Conservation (phyloP, 331 rosid genomes). For the Pyrus hybrid region DNA sequence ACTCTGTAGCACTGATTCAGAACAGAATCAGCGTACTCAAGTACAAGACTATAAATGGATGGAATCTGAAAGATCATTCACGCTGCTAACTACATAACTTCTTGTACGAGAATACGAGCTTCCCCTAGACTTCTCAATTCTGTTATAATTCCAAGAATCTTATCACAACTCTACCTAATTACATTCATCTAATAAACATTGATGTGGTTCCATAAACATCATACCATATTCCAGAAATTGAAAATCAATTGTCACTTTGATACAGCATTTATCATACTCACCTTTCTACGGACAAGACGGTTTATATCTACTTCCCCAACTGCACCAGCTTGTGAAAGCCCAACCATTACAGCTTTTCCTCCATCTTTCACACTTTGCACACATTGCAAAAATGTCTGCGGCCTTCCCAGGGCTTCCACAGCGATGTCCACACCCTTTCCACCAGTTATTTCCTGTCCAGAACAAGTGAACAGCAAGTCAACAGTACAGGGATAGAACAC, state of each 20-base stretch:
- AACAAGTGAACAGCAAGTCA: slow-evolving; percentile 4
- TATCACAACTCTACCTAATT: background rate
- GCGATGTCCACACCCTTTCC: slow-evolving; percentile 93
- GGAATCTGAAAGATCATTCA: background rate
- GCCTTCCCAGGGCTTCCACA: slow-evolving; percentile 90
- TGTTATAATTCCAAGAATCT: background rate
- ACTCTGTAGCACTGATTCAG: too few species aligned
- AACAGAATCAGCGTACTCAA: background rate
- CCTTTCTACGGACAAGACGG: slow-evolving; percentile 93
- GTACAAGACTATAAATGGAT: background rate
- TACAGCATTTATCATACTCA: slow-evolving; percentile 5
- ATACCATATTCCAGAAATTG: background rate
- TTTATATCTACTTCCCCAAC: slow-evolving; percentile 87
- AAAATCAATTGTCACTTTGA: background rate
- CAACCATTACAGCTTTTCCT: slow-evolving; percentile 96
- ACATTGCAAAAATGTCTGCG: slow-evolving; percentile 83
- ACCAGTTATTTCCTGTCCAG: slow-evolving; percentile 77
- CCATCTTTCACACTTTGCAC: slow-evolving; percentile 80
- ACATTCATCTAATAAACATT: background rate
- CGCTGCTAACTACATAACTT: background rate
- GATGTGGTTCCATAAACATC: background rate
- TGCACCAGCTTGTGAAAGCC: slow-evolving; percentile 67
- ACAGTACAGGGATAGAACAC: background rate
- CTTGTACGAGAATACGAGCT: background rate
- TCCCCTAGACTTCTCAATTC: background rate